Evolutionary conservation across 192 early-diverging fungal species (phyloP).

Genomic region (Mortierella alpina): DNA sequence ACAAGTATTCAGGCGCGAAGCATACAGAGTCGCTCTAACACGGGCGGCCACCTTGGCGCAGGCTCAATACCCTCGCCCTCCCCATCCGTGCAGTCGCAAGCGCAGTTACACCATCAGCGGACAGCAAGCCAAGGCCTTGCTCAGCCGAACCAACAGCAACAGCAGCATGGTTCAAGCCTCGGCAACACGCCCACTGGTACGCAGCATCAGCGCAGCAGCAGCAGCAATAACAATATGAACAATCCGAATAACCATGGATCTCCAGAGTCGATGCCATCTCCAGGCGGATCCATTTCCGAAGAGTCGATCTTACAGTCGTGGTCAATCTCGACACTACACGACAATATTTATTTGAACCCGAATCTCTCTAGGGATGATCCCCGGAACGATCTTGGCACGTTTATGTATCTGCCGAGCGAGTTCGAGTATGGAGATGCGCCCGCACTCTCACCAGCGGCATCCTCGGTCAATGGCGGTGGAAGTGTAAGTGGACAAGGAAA

Average conservation of each 20-base stretch:
- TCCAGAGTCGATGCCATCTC: conserved; percentile 24
- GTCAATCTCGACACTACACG: conserved; percentile 24
- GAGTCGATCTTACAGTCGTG: conserved; percentile 33
- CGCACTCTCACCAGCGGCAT: conserved; percentile 19
- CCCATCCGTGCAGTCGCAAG: background rate
- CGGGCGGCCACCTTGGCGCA: too few species aligned
- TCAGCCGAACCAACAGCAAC: background rate
- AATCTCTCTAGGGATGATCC: conserved; percentile 32
- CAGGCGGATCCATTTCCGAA: conserved; percentile 22
- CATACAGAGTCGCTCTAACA: too few species aligned
- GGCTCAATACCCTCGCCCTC: too few species aligned
- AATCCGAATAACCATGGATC: conserved; percentile 11
- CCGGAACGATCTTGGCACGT: conserved; percentile 29
- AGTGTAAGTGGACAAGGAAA: background rate
- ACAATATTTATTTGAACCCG: conserved; percentile 31
- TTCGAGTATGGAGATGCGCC: conserved; percentile 43
- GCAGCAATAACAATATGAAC: conserved; percentile 1
- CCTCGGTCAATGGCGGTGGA: conserved; percentile 9
- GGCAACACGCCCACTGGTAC: background rate
- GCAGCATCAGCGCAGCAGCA: background rate
- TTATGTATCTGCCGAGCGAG: conserved; percentile 33
- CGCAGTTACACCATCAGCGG: background rate
- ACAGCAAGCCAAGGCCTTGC: background rate
- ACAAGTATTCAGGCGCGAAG: too few species aligned
- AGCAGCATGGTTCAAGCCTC: background rate